Evolutionary conservation across 352 stramenopile species (phyloP).

Genomic region (Globisporangium spinosum): DNA sequence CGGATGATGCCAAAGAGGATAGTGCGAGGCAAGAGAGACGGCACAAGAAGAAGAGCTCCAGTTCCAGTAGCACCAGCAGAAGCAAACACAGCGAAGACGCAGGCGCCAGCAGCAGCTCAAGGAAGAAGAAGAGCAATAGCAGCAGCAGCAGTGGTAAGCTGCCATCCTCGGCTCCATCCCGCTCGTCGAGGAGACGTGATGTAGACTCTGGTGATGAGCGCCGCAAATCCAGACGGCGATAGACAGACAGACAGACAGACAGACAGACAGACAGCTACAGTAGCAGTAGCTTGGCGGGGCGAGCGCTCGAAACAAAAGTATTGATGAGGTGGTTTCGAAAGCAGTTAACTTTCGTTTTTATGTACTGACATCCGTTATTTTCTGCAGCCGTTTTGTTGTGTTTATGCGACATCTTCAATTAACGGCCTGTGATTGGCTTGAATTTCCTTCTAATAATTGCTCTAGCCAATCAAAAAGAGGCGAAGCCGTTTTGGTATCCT

Average conservation of each 20-base stretch:
- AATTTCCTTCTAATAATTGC: neutral
- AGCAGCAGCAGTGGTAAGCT: constrained; percentile 23
- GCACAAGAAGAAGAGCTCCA: constrained; percentile 31
- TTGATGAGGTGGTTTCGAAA: neutral
- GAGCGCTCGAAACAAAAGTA: neutral
- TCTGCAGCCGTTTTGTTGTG: neutral
- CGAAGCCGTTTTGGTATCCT: neutral
- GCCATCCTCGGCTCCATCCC: constrained; percentile 12
- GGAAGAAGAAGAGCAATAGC: constrained; percentile 20
- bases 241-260: no score
- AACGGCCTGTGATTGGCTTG: neutral
- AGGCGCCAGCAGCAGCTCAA: constrained; percentile 1
- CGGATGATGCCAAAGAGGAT: neutral
- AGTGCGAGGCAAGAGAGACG: constrained; percentile 24
- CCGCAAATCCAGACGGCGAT: constrained; percentile 7
- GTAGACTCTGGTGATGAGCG: constrained; percentile 4
- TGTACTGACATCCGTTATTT: neutral
- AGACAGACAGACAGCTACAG: no score
- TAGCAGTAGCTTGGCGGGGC: neutral
- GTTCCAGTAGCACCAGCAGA: constrained; percentile 8
- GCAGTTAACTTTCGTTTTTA: neutral
- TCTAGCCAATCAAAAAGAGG: neutral
- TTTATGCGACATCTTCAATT: neutral
- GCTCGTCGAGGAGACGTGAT: constrained; percentile 14
- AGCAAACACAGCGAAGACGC: constrained; percentile 17